A percentile compares a stretch with the other conserved stretches of the same genome.
These are phyloP conservation scores for Candida golubevii DNA, from an alignment of 805 yeast species.

Conservation along the genomic window DNA sequence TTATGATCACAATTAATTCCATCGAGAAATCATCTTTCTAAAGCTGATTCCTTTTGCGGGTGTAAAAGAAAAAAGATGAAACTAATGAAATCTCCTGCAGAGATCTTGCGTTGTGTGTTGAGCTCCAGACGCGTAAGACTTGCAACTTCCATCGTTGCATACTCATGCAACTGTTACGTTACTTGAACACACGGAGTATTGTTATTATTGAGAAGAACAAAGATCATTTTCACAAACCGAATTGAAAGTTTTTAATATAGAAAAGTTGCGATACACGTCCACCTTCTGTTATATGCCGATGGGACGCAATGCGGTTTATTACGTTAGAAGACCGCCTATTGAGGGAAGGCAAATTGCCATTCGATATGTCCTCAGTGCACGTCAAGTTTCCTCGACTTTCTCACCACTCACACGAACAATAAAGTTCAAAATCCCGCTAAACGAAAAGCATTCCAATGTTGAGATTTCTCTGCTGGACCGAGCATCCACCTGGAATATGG, in stretches of 20 bases:
- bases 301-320: not conserved
- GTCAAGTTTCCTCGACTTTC: not conserved
- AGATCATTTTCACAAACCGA: not conserved
- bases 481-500: conserved; percentile 13
- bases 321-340: not conserved
- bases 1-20: no score
- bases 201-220: no score
- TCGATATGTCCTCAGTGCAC: not conserved
- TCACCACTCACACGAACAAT: not conserved
- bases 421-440: conserved; percentile 5
- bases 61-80: no score
- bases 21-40: no score
- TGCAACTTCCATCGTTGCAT: no score
- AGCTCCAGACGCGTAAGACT: no score
- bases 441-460: not conserved
- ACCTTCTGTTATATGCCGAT: not conserved
- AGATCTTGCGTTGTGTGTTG: no score
- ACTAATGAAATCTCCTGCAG: no score
- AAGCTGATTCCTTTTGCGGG: no score
- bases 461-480: conserved; percentile 6
- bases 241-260: not conserved
- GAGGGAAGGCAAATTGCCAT: conserved; percentile 1
- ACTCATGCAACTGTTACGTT: no score
- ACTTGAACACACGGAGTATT: not conserved
- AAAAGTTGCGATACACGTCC: no score